phyloP scores from a whole-genome alignment of 2,329 filamentous ascomycete species.

The Penicillium sp. region DNA sequence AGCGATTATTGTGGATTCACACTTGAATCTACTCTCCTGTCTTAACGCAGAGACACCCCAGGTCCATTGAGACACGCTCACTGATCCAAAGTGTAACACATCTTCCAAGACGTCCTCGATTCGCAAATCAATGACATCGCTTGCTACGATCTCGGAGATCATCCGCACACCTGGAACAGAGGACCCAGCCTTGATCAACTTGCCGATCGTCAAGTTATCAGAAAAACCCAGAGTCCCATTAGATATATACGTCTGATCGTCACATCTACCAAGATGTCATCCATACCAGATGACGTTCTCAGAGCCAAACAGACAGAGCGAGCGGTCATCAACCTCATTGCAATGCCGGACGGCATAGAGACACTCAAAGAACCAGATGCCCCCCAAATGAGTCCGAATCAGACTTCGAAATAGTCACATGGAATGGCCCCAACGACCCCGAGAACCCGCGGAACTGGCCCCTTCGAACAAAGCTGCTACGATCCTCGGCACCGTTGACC shows the following conservation, averaged over 20 bases:
- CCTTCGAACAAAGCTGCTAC: slow-evolving; percentile 27
- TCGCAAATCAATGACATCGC: not conserved
- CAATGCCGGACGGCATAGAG: slow-evolving; percentile 2
- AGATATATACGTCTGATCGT: not conserved
- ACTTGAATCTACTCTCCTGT: too few species aligned
- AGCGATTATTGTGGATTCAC: not conserved
- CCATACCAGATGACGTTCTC: not conserved
- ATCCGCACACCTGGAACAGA: not conserved
- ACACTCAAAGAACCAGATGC: not conserved
- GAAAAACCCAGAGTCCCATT: not conserved
- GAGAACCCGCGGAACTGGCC: slow-evolving; percentile 41
- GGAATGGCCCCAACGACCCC: slow-evolving; percentile 33
- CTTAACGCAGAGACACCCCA: not conserved
- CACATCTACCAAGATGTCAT: not conserved
- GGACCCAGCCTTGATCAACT: slow-evolving; percentile 5
- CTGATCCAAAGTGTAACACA: not conserved
- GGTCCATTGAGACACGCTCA: not conserved
- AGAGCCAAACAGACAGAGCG: not conserved
- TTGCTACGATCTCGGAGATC: slow-evolving; percentile 5
- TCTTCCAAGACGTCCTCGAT: not conserved
- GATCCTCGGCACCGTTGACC: slow-evolving; percentile 15
- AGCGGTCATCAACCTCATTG: slow-evolving; percentile 3
- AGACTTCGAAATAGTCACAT: slow-evolving; percentile 20
- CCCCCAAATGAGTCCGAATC: slow-evolving; percentile 4
- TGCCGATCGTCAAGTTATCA: slow-evolving; percentile 3